phyloP scores from a whole-genome alignment of 352 stramenopile species.

The Pythium dissimile region DNA sequence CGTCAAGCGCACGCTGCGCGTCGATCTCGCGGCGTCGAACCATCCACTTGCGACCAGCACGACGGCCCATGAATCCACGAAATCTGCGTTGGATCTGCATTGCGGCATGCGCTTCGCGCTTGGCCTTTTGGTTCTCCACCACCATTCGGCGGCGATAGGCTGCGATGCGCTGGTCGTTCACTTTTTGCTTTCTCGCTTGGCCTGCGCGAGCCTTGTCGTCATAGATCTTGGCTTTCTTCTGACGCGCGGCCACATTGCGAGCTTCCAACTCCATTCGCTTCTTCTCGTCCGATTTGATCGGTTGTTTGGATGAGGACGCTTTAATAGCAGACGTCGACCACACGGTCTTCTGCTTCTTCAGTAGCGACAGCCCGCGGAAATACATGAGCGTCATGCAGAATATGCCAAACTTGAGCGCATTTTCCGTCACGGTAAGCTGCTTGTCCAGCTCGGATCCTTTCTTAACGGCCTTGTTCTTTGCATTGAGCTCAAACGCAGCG shows the following conservation, averaged over 20 bases:
- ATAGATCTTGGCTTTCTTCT: conserved; percentile 36
- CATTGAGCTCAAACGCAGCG: conserved; percentile 44
- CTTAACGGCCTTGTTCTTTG: conserved; percentile 59
- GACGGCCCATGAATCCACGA: conserved; percentile 73
- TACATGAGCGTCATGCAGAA: conserved; percentile 97
- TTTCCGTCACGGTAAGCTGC: conserved; percentile 84
- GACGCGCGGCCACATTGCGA: conserved; percentile 35
- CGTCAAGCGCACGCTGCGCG: conserved; percentile 71
- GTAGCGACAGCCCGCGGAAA: conserved; percentile 88
- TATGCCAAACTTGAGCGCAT: conserved; percentile 93
- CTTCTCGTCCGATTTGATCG: conserved; percentile 33
- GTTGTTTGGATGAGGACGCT: conserved; percentile 9
- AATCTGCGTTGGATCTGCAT: conserved; percentile 73
- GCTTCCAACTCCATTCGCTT: conserved; percentile 51
- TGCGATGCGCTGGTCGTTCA: conserved; percentile 58
- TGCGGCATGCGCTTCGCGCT: conserved; percentile 43
- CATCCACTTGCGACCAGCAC: conserved; percentile 82
- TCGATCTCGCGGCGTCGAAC: conserved; percentile 81
- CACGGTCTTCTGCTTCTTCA: conserved; percentile 79
- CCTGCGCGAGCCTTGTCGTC: conserved; percentile 59
- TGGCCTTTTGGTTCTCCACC: conserved; percentile 57
- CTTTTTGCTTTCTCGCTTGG: conserved; percentile 55
- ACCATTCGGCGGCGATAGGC: conserved; percentile 66
- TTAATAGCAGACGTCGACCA: conserved; percentile 60
- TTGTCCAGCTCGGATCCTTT: conserved; percentile 64